Conservation (phyloP, 2,329 filamentous ascomycete genomes). For the Tolypocladium tropicale region DNA sequence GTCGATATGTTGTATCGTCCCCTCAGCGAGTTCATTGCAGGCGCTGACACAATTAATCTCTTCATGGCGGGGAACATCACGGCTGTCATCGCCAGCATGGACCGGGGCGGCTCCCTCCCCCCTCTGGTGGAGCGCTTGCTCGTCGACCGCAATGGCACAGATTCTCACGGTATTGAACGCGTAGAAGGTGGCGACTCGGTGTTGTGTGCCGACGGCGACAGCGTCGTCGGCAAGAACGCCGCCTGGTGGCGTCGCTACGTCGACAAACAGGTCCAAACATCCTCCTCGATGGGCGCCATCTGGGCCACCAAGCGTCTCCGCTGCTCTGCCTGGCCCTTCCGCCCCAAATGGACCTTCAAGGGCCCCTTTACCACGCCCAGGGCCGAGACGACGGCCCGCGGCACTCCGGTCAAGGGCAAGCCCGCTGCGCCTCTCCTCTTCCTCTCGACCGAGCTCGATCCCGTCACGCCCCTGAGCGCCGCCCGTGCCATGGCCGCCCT, state of each 20-base stretch:
- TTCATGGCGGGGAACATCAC: conserved; percentile 11
- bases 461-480: conserved; percentile 31
- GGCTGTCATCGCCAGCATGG: background rate
- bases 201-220: conserved; percentile 24
- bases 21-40: conserved; percentile 3
- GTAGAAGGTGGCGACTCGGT: conserved; percentile 8
- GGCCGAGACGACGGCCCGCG: conserved; percentile 8
- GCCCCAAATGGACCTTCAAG: conserved; percentile 29
- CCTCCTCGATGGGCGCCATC: conserved; percentile 17
- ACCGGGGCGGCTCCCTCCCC: conserved; percentile 1
- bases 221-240: conserved; percentile 9
- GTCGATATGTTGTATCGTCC: conserved; percentile 19
- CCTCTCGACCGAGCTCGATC: conserved; percentile 30
- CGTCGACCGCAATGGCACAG: conserved; percentile 8
- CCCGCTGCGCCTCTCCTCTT: conserved; percentile 34
- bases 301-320: conserved; percentile 26
- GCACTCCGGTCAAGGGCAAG: conserved; percentile 10
- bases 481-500: conserved; percentile 18
- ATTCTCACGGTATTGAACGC: conserved; percentile 5
- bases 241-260: conserved; percentile 20
- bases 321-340: conserved; percentile 27
- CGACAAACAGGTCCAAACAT: conserved; percentile 12
- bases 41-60: conserved; percentile 8
- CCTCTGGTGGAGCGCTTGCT: conserved; percentile 12
- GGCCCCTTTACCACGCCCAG: conserved; percentile 21